These are phyloP conservation scores for Alternaria alternata DNA, from an alignment of 2,329 filamentous ascomycete genomes.

Conservation along the genomic window DNA sequence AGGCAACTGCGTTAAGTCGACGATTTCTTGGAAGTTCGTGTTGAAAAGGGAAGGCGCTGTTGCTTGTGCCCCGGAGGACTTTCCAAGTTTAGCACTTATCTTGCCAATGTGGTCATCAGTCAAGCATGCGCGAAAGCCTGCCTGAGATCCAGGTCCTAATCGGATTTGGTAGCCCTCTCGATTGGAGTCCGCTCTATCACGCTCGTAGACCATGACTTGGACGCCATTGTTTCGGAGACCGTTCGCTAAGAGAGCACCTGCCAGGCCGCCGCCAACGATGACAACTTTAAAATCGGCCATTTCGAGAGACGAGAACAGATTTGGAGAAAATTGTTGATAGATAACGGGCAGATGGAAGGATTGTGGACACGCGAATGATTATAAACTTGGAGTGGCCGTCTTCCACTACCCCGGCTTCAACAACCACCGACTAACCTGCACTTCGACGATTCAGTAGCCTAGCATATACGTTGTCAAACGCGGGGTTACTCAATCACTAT, in stretches of 20 bases:
- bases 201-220: conserved; percentile 7
- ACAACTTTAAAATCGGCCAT: conserved; percentile 8
- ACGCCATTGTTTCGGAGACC: conserved; percentile 7
- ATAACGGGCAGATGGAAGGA: not conserved
- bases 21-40: not conserved
- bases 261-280: conserved; percentile 8
- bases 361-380: not conserved
- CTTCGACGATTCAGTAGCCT: not conserved
- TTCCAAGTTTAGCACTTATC: not conserved
- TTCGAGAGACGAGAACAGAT: not conserved
- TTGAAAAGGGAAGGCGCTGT: conserved; percentile 4
- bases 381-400: not conserved
- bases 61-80: conserved; percentile 1
- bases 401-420: not conserved
- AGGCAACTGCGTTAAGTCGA: not conserved
- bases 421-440: not conserved
- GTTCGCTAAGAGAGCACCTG: conserved; percentile 12
- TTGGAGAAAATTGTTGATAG: not conserved
- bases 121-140: conserved; percentile 8
- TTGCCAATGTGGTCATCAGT: not conserved
- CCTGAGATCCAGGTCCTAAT: conserved; percentile 2
- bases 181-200: conserved; percentile 2
- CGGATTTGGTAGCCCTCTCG: conserved; percentile 16
- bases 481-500: not conserved
- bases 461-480: too few species aligned